A percentile compares a stretch with the other conserved stretches of the same genome.
phyloP scores from a whole-genome alignment of 169 alveolate species.

The Toxoplasma gondii region DNA sequence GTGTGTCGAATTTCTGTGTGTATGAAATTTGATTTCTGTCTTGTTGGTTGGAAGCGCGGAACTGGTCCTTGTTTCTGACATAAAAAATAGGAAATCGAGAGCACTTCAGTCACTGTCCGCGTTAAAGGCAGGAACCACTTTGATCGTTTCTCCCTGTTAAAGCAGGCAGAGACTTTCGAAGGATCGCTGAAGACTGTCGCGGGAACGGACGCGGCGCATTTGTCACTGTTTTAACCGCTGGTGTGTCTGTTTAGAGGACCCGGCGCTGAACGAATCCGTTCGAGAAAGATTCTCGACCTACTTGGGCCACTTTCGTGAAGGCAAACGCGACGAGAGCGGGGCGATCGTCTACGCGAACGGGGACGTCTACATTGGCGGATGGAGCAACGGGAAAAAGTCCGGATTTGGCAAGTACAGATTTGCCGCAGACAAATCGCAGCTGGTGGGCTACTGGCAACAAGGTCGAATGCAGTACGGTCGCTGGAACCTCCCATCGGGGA shows the following conservation, averaged over 20 bases:
- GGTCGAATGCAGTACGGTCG: slow-evolving; percentile 62
- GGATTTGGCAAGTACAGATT: slow-evolving; percentile 62
- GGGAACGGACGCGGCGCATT: no score
- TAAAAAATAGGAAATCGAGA: no score
- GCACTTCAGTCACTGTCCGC: no score
- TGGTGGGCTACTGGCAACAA: slow-evolving; percentile 52
- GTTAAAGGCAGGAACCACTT: no score
- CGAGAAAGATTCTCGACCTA: not conserved
- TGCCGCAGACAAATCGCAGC: slow-evolving; percentile 57
- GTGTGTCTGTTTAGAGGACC: not conserved
- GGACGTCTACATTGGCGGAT: slow-evolving; percentile 62
- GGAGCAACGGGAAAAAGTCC: slow-evolving; percentile 63
- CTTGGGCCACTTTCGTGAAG: slow-evolving; percentile 56
- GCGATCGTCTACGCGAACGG: slow-evolving; percentile 56
- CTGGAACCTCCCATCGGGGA: slow-evolving; percentile 64
- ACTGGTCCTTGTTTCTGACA: no score
- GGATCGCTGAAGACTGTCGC: no score
- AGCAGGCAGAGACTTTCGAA: no score
- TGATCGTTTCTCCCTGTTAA: no score
- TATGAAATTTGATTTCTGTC: no score
- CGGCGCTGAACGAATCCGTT: not conserved
- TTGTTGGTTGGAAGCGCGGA: no score
- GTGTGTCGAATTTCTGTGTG: not conserved
- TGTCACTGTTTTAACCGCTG: no score
- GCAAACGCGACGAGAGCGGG: slow-evolving; percentile 55